Base-by-base conservation (phyloP, 805 yeast genomes). In the Ogataea dorogensis region DNA sequence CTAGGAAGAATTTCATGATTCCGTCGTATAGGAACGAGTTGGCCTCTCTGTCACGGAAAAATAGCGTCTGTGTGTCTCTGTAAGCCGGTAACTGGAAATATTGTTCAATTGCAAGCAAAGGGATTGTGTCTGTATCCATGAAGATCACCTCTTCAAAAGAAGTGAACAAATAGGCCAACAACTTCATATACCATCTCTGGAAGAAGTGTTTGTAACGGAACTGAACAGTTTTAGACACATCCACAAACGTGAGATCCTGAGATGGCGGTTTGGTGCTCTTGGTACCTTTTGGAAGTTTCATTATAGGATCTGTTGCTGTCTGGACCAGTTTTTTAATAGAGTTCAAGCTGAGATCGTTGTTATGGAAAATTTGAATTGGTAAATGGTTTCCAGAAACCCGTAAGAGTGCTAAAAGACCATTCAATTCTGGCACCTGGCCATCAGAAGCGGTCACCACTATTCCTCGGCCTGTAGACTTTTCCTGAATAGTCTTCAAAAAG, bases 151-250 rank as follows among this genome's bases (percentile, higher is more conserved):
- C 80, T 46, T 73, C 77, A 50, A 71, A 76, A 2, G 80, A 69
- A 43, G 71, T 78, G 55, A 80, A 79, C 23, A 76, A 43, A 17
- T 72, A 64, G 1, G 85, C 81, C 20, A 78, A 49, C 54, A 80
- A 67, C 51, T 79, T 81, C 58, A 55, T 61, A 20, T 63, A 58
- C 49, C 56, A 61, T 18, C 50, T 43, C 20, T 33, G 37, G 44
- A 56, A 61, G 36, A 43, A 54, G 4, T 38, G 32, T 36, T 45
- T 48, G 38, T 51, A 61, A 22, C 38, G 44, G 27, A 44, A 51
- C 23, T 42, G 34, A 16, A 63, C 47, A 2, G 56, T 44, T 16
- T 47, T 49, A 2, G 62, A 54, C 17, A 61, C 57, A 45, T 63
- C 63, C 19, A 63, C 65, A 50, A 61, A 50, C 10, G 56, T 50